Conservation (phyloP, 148 eudicot species). For the Chenopodium album region DNA sequence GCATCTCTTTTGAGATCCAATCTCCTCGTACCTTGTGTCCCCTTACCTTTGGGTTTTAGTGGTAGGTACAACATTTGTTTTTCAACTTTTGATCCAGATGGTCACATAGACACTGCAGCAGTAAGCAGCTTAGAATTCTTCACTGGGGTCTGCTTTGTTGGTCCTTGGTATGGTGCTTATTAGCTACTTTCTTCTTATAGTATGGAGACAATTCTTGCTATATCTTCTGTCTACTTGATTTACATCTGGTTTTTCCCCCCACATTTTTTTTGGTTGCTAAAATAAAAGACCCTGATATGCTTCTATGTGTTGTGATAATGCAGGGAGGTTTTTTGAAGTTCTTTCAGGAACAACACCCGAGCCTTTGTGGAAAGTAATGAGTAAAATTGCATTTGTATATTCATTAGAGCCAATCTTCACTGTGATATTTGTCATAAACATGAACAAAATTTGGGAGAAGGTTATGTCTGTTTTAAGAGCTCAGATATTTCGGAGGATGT, state of each 20-base stretch:
- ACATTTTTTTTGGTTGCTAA: not conserved
- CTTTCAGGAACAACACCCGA: conserved; percentile 68
- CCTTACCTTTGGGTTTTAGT: too few relatives aligned
- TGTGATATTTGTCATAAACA: conserved; percentile 70
- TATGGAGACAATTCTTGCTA: not conserved
- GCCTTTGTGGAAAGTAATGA: conserved; percentile 72
- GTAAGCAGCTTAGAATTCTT: not conserved
- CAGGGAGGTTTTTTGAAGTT: conserved; percentile 90
- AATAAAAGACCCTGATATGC: not conserved
- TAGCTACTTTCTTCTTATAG: not conserved
- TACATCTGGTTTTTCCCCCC: not conserved
- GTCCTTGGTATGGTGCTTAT: not conserved
- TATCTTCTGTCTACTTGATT: not conserved
- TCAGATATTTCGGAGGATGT: conserved; percentile 76
- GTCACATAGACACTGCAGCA: too few relatives aligned
- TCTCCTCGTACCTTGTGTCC: too few relatives aligned
- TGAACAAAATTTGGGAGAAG: conserved; percentile 93
- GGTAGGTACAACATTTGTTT: too few relatives aligned
- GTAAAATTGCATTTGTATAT: conserved; percentile 69
- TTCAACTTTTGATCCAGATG: too few relatives aligned
- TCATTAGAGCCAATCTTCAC: conserved; percentile 88
- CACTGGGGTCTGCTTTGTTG: not conserved
- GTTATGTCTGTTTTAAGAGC: conserved; percentile 97
- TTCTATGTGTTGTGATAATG: conserved; percentile 25
- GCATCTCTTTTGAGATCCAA: too few relatives aligned